Evolutionary conservation across 108 stramenopile species (phyloP).

Genomic region (Cyclostephanos invisitatus): DNA sequence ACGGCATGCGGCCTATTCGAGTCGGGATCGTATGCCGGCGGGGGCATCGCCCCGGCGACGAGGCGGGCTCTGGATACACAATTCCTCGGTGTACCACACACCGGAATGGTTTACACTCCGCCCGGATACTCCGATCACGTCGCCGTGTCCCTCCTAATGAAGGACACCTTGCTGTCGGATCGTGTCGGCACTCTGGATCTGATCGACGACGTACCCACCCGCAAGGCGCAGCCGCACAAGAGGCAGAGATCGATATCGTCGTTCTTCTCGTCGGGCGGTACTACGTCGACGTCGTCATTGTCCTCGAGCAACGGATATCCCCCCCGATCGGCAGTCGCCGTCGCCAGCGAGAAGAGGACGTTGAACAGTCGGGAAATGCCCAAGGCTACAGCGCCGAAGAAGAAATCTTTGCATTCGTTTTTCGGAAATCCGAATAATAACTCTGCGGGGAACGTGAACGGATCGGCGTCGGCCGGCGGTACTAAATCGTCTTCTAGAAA

Average conservation of each 20-base stretch:
- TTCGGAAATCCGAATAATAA: neutral
- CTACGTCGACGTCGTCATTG: conserved; percentile 4
- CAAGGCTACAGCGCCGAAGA: neutral
- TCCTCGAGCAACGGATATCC: neutral
- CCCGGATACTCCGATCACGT: conserved; percentile 92
- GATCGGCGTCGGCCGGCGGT: neutral
- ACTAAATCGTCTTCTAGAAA: neutral
- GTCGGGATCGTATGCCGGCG: conserved; percentile 80
- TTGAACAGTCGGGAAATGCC: neutral
- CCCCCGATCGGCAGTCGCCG: neutral
- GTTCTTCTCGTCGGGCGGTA: conserved; percentile 58
- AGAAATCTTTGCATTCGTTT: conserved; percentile 1
- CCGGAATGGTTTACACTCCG: conserved; percentile 91
- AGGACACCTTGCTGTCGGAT: conserved; percentile 28
- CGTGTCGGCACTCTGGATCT: conserved; percentile 23
- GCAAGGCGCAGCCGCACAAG: conserved; percentile 89
- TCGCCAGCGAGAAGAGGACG: neutral
- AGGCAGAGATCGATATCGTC: conserved; percentile 71
- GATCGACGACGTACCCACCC: conserved; percentile 54
- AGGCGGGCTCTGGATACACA: conserved; percentile 75
- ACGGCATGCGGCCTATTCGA: conserved; percentile 77
- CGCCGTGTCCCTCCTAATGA: conserved; percentile 76
- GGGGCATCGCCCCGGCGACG: conserved; percentile 74
- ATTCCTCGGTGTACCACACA: conserved; percentile 76
- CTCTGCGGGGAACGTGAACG: neutral